Base-by-base conservation (phyloP, 139 green algal genomes). In the Chlamydomonas sp. region DNA sequence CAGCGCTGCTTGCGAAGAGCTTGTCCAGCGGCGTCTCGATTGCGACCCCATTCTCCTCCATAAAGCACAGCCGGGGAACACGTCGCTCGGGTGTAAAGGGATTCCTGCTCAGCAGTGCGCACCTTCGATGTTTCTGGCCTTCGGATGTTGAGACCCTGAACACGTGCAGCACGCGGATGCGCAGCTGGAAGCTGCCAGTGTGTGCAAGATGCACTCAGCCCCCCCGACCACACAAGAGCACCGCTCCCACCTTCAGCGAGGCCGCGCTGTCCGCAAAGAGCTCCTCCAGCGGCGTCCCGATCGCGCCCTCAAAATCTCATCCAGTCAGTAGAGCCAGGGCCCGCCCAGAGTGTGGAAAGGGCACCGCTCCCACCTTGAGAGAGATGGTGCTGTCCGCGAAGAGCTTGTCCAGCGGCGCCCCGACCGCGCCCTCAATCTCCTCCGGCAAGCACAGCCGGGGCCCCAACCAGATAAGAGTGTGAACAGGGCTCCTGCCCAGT, bases 231-330 rank as follows among this genome's bases (percentile, higher is more conserved):
- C n/a, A n/a, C n/a, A n/a, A n/a, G n/a, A n/a, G n/a, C n/a, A n/a
- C n/a, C n/a, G n/a, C n/a, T n/a, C 54, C 10, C 54, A 64, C 54
- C 54, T 64, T 64, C 26, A 64, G 16, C 26, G 54, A 64, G 24
- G 34, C 26, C 16, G 54, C 54, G 26, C 82, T 84, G 63, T 67
- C 76, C 24, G 59, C 33, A 37, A 90, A 93, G 24, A 95, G 61
- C 2, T 75, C 50, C 6, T 61, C 58, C 64, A 95, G 72, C 0
- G 24, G 59, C 4, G 16, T 64, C 8, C 54, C 54, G 10, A 64
- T 20, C 20, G 34, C 34, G 22, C 54, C 54, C 26, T 64, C 54
- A 20, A n/a, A n/a, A 64, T 64, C 54, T 83, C 73, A 26, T 73
- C 58, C 20, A 69, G 65, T 26, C 49, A 78, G 78, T 89, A 91